Evolutionary conservation across 352 stramenopile genomes (phyloP).

Genomic region (Globisporangium nunn): DNA sequence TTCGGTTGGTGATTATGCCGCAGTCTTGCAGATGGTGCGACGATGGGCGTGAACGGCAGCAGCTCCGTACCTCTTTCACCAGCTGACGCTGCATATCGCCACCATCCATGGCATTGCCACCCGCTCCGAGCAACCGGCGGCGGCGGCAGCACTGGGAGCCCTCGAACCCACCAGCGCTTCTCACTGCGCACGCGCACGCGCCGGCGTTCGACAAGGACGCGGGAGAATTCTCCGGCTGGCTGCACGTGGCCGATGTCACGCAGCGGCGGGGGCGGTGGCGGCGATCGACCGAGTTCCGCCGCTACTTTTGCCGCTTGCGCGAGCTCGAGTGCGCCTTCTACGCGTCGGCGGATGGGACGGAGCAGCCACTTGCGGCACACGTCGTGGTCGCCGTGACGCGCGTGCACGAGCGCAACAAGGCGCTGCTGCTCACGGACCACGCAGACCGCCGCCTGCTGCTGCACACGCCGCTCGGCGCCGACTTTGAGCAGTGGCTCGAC

Average conservation of each 20-base stretch:
- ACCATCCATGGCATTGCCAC: no score
- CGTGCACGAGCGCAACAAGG: constrained; percentile 43
- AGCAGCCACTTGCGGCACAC: constrained; percentile 17
- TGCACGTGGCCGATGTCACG: constrained; percentile 21
- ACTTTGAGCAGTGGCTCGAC: constrained; percentile 43
- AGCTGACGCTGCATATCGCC: no score
- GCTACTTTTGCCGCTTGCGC: constrained; percentile 30
- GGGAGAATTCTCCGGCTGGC: constrained; percentile 27
- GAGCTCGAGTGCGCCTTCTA: constrained; percentile 41
- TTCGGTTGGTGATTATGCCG: no score
- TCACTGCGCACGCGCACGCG: constrained; percentile 9
- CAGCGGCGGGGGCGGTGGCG: neutral
- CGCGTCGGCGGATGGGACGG: constrained; percentile 6
- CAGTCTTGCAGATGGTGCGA: no score
- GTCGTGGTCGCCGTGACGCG: constrained; percentile 32
- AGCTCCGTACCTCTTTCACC: no score
- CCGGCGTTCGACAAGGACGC: constrained; percentile 17
- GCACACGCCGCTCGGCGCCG: constrained; percentile 26
- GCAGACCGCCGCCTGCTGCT: constrained; percentile 30
- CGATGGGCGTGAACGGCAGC: no score
- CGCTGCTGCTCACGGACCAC: constrained; percentile 36
- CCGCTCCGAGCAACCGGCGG: neutral
- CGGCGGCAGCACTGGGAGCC: constrained; percentile 4
- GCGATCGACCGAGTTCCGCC: constrained; percentile 14
- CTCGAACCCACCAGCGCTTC: constrained; percentile 22